phyloP scores from a whole-genome alignment of 768 basidiomycete genomes.

The Scleroderma citrinum region DNA sequence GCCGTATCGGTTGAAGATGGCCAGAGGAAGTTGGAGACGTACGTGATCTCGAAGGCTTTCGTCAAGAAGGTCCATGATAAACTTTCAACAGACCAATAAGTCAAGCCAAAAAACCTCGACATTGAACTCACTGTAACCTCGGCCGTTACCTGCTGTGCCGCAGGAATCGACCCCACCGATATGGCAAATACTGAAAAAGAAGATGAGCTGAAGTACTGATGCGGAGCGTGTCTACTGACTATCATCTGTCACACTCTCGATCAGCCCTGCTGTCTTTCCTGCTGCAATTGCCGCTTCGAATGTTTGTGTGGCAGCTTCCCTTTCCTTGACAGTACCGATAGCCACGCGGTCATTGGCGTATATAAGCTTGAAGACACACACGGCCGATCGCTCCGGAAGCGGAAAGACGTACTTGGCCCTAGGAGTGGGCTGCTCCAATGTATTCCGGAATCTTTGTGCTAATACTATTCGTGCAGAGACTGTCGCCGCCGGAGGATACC shows the following conservation, averaged over 20 bases:
- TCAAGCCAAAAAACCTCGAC: neutral
- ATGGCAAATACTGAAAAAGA: constrained; percentile 45
- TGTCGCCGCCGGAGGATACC: constrained; percentile 10
- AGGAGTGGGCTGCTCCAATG: constrained; percentile 30
- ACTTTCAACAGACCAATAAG: constrained; percentile 25
- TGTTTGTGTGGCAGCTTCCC: constrained; percentile 33
- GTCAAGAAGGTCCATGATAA: constrained; percentile 47
- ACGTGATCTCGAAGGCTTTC: constrained; percentile 43
- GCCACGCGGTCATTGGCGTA: constrained; percentile 39
- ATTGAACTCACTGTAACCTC: constrained; percentile 36
- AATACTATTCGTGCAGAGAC: constrained; percentile 42
- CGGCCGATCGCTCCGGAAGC: constrained; percentile 47
- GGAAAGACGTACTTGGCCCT: constrained; percentile 55
- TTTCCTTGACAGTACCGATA: constrained; percentile 45
- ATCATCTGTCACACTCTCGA: constrained; percentile 47
- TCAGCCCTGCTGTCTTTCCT: constrained; percentile 39
- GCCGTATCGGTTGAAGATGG: constrained; percentile 50
- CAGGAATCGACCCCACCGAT: constrained; percentile 49
- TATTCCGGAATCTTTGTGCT: constrained; percentile 37
- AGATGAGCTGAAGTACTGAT: neutral
- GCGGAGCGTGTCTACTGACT: constrained; percentile 28
- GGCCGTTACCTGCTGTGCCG: constrained; percentile 33
- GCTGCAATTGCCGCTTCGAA: constrained; percentile 36
- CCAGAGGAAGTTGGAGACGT: constrained; percentile 49
- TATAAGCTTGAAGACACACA: constrained; percentile 49